Base-by-base conservation (phyloP, 257 asterid species). In the Buddleja alternifolia region DNA sequence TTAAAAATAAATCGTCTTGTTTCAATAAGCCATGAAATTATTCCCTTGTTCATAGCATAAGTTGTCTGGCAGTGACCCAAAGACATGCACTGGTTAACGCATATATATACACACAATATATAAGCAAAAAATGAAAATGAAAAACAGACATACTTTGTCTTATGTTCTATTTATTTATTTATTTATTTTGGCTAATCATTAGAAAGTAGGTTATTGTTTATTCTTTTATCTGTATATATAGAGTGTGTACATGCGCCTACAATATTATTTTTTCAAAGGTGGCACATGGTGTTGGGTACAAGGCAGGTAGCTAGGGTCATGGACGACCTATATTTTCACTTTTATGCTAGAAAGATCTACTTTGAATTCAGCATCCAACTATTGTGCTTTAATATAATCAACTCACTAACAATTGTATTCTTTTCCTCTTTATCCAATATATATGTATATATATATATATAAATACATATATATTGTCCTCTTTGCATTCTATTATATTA, bases 211-310 rank as follows among this genome's bases (percentile, higher is more conserved):
- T n/a, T 46, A 6, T 8, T 48, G 0, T 1, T 8, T 4, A 48
- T 29, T 29, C 15, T 17, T 48, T 48, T 53, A 12, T 21, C 2
- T 12, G 61, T 1, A 9, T 15, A 14, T 20, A 24, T 10, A 25
- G 17, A 10, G 40, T 1, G 8, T 25, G 9, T 12, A 42, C 16
- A 10, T 42, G 15, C 7, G 16, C 0, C 8, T 48, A 12, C 12
- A 23, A 7, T 37, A 24, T 41, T 17, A 8, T 64, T 45, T 23
- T 66, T 60, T 48, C 24, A 16, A 15, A 11, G 20, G 45, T 3
- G 23, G 73, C 81, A 81, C 88, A 77, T 77, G 87, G 59, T 51
- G 69, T 71, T 62, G 14, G 64, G 65, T 42, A 16, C 37, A 41
- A 9, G 60, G 67, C 76, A 72, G 83, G 79, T 83, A 20, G 59